Evolutionary conservation across 176 grass and related monocot species (phyloP).

Genomic region (Cenchrus fungigraminus): DNA sequence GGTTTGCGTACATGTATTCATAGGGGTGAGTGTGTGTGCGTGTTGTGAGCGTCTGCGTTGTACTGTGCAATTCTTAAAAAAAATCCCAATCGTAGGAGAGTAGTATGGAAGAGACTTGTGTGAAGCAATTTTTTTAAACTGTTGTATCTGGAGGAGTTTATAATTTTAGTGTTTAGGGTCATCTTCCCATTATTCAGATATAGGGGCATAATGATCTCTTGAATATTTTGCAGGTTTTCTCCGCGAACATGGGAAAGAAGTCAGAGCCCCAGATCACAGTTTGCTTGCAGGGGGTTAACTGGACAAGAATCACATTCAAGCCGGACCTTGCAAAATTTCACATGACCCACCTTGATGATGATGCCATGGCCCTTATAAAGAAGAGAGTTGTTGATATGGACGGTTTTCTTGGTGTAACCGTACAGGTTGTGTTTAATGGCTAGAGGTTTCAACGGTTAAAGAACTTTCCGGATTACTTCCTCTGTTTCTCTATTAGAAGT

Average conservation of each 20-base stretch:
- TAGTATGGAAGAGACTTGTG: no score
- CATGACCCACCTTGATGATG: constrained; percentile 73
- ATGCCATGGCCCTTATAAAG: constrained; percentile 75
- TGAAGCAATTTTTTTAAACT: not conserved
- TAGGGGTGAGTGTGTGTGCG: no score
- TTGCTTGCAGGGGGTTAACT: constrained; percentile 63
- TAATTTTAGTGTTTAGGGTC: not conserved
- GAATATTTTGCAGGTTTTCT: constrained; percentile 57
- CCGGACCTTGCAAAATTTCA: constrained; percentile 85
- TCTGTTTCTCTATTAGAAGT: no score
- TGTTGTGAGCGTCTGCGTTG: no score
- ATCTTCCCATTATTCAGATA: not conserved
- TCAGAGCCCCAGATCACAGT: constrained; percentile 61
- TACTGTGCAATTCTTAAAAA: no score
- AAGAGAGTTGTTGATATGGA: constrained; percentile 82
- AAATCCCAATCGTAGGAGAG: no score
- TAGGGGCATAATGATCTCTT: not conserved
- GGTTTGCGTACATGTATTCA: no score
- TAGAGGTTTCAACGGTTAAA: constrained; percentile 48
- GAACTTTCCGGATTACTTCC: constrained; percentile 61
- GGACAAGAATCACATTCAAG: constrained; percentile 68
- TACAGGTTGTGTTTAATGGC: constrained; percentile 67
- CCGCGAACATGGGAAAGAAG: constrained; percentile 77
- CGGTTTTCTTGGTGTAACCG: constrained; percentile 60
- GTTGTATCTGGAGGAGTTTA: not conserved